Conservation (phyloP, 495 filamentous ascomycete species). For the Xylaria telfairii region DNA sequence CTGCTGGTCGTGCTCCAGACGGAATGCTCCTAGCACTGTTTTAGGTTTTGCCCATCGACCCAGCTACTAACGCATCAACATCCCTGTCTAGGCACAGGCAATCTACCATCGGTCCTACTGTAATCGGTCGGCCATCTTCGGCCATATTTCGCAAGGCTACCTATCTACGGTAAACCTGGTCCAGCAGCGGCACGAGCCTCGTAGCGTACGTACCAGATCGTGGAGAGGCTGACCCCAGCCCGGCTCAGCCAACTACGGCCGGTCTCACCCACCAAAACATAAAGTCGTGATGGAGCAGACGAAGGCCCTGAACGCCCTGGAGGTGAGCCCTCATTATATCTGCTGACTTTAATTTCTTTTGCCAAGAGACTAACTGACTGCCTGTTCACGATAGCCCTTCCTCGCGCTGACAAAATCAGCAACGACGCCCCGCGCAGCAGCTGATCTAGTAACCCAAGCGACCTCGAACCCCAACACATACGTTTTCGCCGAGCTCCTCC, state of each 20-base stretch:
- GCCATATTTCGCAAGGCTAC: conserved; percentile 21
- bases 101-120: not conserved
- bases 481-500: conserved; percentile 92
- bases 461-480: conserved; percentile 88
- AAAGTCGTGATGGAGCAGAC: conserved; percentile 76
- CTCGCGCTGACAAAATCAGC: conserved; percentile 86
- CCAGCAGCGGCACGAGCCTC: conserved; percentile 30
- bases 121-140: not conserved
- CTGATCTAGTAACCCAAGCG: conserved; percentile 85
- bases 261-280: not conserved
- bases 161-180: conserved; percentile 23
- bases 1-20: too few species aligned
- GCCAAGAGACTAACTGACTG: conserved; percentile 19
- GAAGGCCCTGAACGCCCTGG: conserved; percentile 83
- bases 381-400: conserved; percentile 65
- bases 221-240: conserved; percentile 22
- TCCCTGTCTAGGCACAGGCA: not conserved
- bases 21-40: not conserved
- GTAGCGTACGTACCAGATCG: conserved; percentile 10
- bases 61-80: not conserved
- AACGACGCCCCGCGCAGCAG: conserved; percentile 79
- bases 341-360: not conserved
- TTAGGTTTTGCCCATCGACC: not conserved
- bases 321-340: conserved; percentile 42
- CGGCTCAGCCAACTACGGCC: not conserved